Evolutionary conservation across 208 protist genomes (phyloP), one percentile per base, ranked within the genome.

Genomic region (Angomonas ambiguus): DNA sequence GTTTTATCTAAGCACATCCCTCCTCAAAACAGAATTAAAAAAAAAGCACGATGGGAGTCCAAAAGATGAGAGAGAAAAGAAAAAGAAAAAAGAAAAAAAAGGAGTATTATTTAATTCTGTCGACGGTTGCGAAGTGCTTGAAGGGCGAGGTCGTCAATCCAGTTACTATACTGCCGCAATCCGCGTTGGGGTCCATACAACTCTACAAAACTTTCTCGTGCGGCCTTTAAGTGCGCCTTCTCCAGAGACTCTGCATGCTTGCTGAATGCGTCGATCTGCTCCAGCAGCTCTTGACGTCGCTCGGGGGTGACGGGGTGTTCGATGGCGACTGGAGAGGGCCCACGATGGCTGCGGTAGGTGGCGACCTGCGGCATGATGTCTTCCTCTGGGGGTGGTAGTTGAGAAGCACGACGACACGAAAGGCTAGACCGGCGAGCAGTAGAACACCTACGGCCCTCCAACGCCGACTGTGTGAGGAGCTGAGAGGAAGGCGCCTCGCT

Each of bases 61-160:
- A n/a, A n/a, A n/a, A n/a, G n/a, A n/a, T n/a, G n/a, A n/a, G n/a
- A n/a, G n/a, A n/a, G n/a, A n/a, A n/a, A n/a, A n/a, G n/a, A n/a
- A n/a, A n/a, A n/a, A n/a, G n/a, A n/a, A n/a, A n/a, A n/a, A 49
- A 20, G 34, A 65, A 22, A 57, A 60, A 38, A n/a, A 38, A 71
- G 20, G 2, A 49, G 6, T 32, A 31, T 6, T 31, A 11, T 28
- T 32, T n/a, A 61, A 31, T 32, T 42, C 30, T 13, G n/a, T n/a
- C n/a, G n/a, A n/a, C n/a, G n/a, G n/a, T n/a, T n/a, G n/a, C 69
- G 62, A 11, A 88, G 64, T 1, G 73, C 68, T n/a, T 72, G 65
- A 33, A 84, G 56, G 13, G 69, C 65, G 16, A 84, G 55, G n/a
- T 83, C 69, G 33, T 85, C 83, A 22, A 85, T 67, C 83, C 79